phyloP scores from a whole-genome alignment of 345 rosid species.

The Linum tenue region DNA sequence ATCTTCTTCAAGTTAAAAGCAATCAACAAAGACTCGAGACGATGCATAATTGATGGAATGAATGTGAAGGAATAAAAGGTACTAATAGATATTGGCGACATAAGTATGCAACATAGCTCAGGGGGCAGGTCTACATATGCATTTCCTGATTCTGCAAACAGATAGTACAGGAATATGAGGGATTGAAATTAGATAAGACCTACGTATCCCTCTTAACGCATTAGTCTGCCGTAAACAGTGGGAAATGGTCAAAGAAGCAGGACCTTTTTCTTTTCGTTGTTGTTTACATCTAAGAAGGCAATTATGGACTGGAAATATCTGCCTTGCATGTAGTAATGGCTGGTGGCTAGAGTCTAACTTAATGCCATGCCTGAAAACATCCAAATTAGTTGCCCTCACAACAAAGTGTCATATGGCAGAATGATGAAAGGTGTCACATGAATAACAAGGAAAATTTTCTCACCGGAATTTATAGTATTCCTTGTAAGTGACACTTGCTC shows the following conservation, averaged over 20 bases:
- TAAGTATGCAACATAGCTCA: slow-evolving; percentile 55
- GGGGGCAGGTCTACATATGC: slow-evolving; percentile 72
- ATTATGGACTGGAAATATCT: slow-evolving; percentile 52
- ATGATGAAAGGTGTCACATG: background rate
- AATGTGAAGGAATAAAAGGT: slow-evolving; percentile 64
- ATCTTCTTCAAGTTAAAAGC: slow-evolving; percentile 59
- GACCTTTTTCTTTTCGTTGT: slow-evolving; percentile 53
- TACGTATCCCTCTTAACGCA: no score
- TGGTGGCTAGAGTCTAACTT: slow-evolving; percentile 28
- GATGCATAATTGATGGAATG: slow-evolving; percentile 71
- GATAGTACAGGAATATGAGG: background rate
- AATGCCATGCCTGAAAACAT: slow-evolving; percentile 45
- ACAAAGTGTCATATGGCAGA: background rate
- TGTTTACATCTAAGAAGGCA: slow-evolving; percentile 29
- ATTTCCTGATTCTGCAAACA: slow-evolving; percentile 39
- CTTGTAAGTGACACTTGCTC: slow-evolving; percentile 35
- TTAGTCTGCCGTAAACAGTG: no score
- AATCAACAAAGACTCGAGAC: slow-evolving; percentile 62
- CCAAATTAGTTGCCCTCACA: background rate
- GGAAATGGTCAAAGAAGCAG: background rate
- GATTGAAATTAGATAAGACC: no score
- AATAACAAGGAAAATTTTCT: background rate
- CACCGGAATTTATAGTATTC: slow-evolving; percentile 49
- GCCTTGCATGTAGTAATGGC: slow-evolving; percentile 44
- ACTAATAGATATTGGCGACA: slow-evolving; percentile 56